phyloP scores from a whole-genome alignment of 2,329 filamentous ascomycete genomes.

The Fusarium sp. region DNA sequence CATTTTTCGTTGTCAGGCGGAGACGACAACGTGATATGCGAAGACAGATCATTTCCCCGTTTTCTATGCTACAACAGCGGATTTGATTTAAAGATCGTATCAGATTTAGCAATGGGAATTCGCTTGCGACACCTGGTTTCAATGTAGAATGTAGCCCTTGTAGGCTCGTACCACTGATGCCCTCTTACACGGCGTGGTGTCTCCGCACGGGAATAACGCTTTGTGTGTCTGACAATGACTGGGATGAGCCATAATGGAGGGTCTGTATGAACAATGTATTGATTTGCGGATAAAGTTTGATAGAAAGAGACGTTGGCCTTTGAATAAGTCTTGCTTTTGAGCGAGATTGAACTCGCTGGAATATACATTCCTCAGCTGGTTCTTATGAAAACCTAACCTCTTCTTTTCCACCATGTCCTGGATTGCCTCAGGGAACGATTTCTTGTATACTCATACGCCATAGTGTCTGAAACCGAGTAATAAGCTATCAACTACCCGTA shows the following conservation, averaged over 20 bases:
- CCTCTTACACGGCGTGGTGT: not conserved
- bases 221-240: not conserved
- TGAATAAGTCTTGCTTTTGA: not conserved
- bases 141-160: constrained; percentile 10
- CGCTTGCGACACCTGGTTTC: not conserved
- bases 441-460: not conserved
- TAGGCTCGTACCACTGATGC: constrained; percentile 1
- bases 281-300: not conserved
- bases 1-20: constrained; percentile 6
- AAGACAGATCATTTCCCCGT: constrained; percentile 9
- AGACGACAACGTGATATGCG: constrained; percentile 35
- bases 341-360: not conserved
- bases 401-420: not conserved
- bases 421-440: not conserved
- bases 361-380: not conserved
- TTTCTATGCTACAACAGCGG: constrained; percentile 7
- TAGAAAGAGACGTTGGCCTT: not conserved
- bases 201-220: constrained; percentile 16
- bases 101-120: constrained; percentile 25
- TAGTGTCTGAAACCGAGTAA: not conserved
- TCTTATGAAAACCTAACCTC: not conserved
- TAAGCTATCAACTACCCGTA: not conserved
- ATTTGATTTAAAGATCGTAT: constrained; percentile 9
- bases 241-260: not conserved
- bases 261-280: not conserved